Percentiles rank a stretch among this genome's conserved stretches.
phyloP scores from a whole-genome alignment of 1,284 basidiomycete species.

The Athelia sp. region DNA sequence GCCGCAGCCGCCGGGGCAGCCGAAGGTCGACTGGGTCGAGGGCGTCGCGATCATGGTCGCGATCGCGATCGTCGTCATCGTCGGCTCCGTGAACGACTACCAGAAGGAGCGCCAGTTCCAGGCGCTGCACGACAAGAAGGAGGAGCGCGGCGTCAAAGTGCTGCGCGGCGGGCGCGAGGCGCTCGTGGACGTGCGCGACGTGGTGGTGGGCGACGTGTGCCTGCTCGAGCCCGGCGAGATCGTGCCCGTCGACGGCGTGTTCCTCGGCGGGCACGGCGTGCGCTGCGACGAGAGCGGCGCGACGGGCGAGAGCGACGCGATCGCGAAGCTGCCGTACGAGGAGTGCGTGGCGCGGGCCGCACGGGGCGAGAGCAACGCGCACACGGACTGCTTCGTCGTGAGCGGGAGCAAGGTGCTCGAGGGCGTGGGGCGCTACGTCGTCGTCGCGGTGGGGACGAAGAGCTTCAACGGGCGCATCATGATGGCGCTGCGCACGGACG shows the following conservation, averaged over 20 bases:
- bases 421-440: constrained; percentile 90
- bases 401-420: constrained; percentile 95
- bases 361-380: constrained; percentile 27
- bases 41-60: constrained; percentile 96
- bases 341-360: too few species aligned
- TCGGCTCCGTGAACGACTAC: constrained; percentile 90
- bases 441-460: constrained; percentile 87
- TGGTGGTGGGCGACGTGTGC: constrained; percentile 86
- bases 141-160: constrained; percentile 90
- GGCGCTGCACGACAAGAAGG: constrained; percentile 91
- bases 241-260: constrained; percentile 92
- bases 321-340: constrained; percentile 61
- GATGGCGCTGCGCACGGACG: constrained; percentile 41
- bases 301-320: constrained; percentile 94
- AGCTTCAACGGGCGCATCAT: constrained; percentile 96
- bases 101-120: constrained; percentile 95
- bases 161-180: constrained; percentile 81
- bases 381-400: constrained; percentile 91
- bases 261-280: constrained; percentile 89
- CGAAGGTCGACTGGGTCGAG: constrained; percentile 91
- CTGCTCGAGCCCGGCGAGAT: constrained; percentile 94
- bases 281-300: constrained; percentile 96
- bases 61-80: constrained; percentile 77
- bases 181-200: constrained; percentile 89
- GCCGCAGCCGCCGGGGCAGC: constrained; percentile 43